Evolutionary conservation across 768 basidiomycete species (phyloP).

Genomic region (Xanthoconium purpureum): DNA sequence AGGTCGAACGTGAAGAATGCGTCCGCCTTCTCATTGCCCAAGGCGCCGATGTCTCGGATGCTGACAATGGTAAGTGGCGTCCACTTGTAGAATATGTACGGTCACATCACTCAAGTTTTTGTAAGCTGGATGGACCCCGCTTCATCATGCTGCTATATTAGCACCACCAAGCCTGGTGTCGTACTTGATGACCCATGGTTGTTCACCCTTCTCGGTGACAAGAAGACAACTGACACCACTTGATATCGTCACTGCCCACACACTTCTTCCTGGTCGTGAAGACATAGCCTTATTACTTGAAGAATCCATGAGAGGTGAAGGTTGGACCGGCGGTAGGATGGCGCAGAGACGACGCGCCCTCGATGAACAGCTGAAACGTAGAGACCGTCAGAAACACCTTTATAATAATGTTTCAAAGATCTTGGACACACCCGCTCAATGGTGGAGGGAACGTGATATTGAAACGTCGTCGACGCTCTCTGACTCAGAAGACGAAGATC

Average conservation of each 20-base stretch:
- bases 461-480: slow-evolving; percentile 43
- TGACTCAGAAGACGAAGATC: slow-evolving; percentile 51
- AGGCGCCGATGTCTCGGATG: slow-evolving; percentile 60
- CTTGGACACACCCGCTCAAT: slow-evolving; percentile 54
- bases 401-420: slow-evolving; percentile 57
- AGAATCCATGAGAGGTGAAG: slow-evolving; percentile 83
- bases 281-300: slow-evolving; percentile 85
- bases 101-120: slow-evolving; percentile 5
- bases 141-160: slow-evolving; percentile 87
- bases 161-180: slow-evolving; percentile 90
- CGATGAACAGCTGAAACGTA: slow-evolving; percentile 56
- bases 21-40: slow-evolving; percentile 75
- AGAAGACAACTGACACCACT: slow-evolving; percentile 79
- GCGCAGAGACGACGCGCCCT: slow-evolving; percentile 59
- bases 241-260: slow-evolving; percentile 86
- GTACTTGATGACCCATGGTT: slow-evolving; percentile 89
- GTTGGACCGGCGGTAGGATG: slow-evolving; percentile 78
- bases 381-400: slow-evolving; percentile 50
- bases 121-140: slow-evolving; percentile 89
- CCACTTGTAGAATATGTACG: neutral
- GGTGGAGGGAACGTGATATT: slow-evolving; percentile 60
- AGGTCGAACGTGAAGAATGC: slow-evolving; percentile 89
- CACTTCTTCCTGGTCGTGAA: slow-evolving; percentile 74
- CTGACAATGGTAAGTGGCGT: slow-evolving; percentile 58
- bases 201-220: slow-evolving; percentile 77